These are phyloP conservation scores for Onygenales sp. DNA, from an alignment of 2,329 filamentous ascomycete species.

Conservation along the genomic window DNA sequence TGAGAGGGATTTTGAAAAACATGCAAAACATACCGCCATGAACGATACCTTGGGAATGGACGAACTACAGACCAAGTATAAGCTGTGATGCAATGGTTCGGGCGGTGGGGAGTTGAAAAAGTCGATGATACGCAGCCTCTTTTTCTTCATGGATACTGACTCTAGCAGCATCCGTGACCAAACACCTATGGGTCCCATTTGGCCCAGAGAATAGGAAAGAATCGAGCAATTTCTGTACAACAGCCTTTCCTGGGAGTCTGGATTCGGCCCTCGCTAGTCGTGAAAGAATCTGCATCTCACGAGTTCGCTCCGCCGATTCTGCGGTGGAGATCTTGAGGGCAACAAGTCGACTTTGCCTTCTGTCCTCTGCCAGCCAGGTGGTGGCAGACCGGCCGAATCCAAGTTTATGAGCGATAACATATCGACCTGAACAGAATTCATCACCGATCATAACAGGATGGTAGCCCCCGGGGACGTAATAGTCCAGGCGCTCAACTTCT, in stretches of 20 bases:
- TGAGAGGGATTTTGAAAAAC: neutral
- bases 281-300: slow-evolving; percentile 8
- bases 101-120: slow-evolving; percentile 11
- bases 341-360: slow-evolving; percentile 3
- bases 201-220: slow-evolving; percentile 13
- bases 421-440: slow-evolving; percentile 7
- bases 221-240: slow-evolving; percentile 12
- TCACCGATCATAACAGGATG: slow-evolving; percentile 8
- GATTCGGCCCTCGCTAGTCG: slow-evolving; percentile 5
- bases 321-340: slow-evolving; percentile 10
- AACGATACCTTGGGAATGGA: slow-evolving; percentile 19
- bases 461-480: slow-evolving; percentile 8
- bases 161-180: slow-evolving; percentile 13
- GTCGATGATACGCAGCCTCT: slow-evolving; percentile 11
- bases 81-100: slow-evolving; percentile 16
- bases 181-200: slow-evolving; percentile 16
- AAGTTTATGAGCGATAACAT: slow-evolving; percentile 12
- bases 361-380: slow-evolving; percentile 13
- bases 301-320: slow-evolving; percentile 7
- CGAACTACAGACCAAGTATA: slow-evolving; percentile 14
- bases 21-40: slow-evolving; percentile 16
- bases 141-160: slow-evolving; percentile 13
- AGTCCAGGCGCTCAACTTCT: slow-evolving; percentile 9
- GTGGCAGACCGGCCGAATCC: slow-evolving; percentile 11
- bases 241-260: slow-evolving; percentile 7